A percentile compares a stretch with the other conserved stretches of the same genome.
Evolutionary conservation across 331 rosid genomes (phyloP).

Genomic region (Malus hybrid): DNA sequence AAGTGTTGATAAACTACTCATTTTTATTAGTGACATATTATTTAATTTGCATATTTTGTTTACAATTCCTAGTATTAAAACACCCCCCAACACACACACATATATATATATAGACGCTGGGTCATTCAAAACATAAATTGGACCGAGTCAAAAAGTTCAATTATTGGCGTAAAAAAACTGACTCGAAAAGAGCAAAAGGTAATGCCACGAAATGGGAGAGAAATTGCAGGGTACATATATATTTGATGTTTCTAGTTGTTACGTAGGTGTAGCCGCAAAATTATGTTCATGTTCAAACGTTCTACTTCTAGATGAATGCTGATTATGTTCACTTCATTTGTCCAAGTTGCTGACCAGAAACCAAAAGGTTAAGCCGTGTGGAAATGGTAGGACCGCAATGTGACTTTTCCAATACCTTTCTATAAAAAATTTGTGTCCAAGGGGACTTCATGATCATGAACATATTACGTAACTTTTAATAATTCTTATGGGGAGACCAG

Average conservation of each 20-base stretch:
- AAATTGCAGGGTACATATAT: background rate
- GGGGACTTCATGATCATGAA: too few species aligned
- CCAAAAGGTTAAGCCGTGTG: background rate
- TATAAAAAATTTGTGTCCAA: background rate
- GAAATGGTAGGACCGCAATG: background rate
- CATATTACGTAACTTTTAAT: too few species aligned
- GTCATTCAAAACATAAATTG: background rate
- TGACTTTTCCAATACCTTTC: background rate
- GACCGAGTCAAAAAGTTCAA: conserved; percentile 3
- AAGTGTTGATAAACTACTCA: too few species aligned
- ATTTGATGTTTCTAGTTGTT: background rate
- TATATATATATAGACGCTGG: too few species aligned
- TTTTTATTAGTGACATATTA: too few species aligned
- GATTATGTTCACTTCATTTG: background rate
- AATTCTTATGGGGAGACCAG: too few species aligned
- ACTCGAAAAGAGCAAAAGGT: background rate
- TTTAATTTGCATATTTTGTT: too few species aligned
- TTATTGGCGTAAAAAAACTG: background rate
- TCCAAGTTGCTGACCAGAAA: background rate
- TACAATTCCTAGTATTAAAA: background rate
- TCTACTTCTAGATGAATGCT: background rate
- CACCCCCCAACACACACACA: too few species aligned
- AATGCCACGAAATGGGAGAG: background rate
- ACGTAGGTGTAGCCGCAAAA: background rate
- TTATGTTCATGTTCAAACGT: background rate